Evolutionary conservation across 371 early-diverging fungal species (phyloP).

Genomic region (Mortierella sp.): DNA sequence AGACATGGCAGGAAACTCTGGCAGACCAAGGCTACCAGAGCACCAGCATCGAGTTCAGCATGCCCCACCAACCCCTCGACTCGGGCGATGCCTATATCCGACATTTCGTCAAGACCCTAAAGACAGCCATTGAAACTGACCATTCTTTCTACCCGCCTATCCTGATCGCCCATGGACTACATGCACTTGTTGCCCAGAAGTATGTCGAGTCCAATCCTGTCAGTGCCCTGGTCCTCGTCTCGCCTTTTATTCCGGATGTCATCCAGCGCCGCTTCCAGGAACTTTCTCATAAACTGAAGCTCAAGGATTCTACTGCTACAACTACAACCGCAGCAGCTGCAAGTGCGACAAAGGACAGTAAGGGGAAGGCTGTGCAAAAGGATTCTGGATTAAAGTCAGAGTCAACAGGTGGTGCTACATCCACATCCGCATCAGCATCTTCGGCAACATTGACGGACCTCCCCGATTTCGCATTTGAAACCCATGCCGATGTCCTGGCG

Average conservation of each 20-base stretch:
- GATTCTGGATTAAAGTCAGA: background rate
- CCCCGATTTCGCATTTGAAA: constrained; percentile 24
- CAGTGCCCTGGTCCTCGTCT: constrained; percentile 51
- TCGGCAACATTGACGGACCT: background rate
- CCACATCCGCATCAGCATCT: background rate
- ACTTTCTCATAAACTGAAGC: constrained; percentile 30
- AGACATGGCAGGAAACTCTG: constrained; percentile 50
- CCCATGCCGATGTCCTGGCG: constrained; percentile 45
- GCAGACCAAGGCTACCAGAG: constrained; percentile 57
- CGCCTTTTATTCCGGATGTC: constrained; percentile 52
- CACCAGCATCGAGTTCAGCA: constrained; percentile 48
- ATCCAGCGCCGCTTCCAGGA: constrained; percentile 33
- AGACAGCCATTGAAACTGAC: constrained; percentile 53
- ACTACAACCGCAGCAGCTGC: constrained; percentile 4
- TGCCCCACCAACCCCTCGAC: constrained; percentile 35
- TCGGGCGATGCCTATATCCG: constrained; percentile 53
- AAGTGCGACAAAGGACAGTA: background rate
- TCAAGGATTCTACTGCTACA: background rate
- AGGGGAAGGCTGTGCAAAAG: background rate
- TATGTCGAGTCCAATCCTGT: constrained; percentile 60
- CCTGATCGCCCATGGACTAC: constrained; percentile 57
- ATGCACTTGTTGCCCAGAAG: constrained; percentile 51
- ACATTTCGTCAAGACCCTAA: constrained; percentile 47
- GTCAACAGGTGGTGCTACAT: background rate
- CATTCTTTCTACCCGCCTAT: constrained; percentile 57